These are phyloP conservation scores for Acidomyces sp. DNA, from an alignment of 495 filamentous ascomycete genomes.

Conservation along the genomic window DNA sequence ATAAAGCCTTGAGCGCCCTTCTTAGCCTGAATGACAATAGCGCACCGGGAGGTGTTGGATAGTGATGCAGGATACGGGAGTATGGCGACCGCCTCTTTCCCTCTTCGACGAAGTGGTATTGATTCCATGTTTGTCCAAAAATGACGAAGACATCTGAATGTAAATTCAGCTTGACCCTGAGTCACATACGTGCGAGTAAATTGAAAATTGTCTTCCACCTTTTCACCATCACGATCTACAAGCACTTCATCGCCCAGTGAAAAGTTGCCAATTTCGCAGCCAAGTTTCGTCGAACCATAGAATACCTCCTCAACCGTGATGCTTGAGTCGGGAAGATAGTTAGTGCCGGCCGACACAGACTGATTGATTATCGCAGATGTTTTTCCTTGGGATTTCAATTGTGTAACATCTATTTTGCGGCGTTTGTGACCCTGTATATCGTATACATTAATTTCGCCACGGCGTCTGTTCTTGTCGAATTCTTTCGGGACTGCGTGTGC, in stretches of 20 bases:
- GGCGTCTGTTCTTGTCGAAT: slow-evolving; percentile 7
- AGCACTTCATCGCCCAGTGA: neutral
- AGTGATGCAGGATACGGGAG: slow-evolving; percentile 26
- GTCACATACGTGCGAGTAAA: neutral
- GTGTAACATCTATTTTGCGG: slow-evolving; percentile 23
- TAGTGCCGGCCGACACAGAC: neutral
- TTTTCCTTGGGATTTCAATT: neutral
- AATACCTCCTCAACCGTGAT: slow-evolving; percentile 33
- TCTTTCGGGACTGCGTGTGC: neutral
- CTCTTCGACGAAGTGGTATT: slow-evolving; percentile 16
- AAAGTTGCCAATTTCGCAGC: slow-evolving; percentile 9
- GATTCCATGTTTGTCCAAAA: slow-evolving; percentile 23
- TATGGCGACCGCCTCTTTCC: slow-evolving; percentile 21
- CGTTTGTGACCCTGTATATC: slow-evolving; percentile 35
- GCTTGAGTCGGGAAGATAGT: slow-evolving; percentile 5
- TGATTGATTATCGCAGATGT: no score
- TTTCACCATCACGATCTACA: neutral
- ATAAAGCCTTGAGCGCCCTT: slow-evolving; percentile 1
- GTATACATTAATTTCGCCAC: slow-evolving; percentile 24
- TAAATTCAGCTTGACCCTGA: slow-evolving; percentile 20
- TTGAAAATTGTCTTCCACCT: slow-evolving; percentile 13
- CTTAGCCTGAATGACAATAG: slow-evolving; percentile 15
- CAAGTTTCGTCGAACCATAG: slow-evolving; percentile 25
- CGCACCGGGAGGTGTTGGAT: slow-evolving; percentile 9
- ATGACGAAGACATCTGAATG: slow-evolving; percentile 22